phyloP scores from a whole-genome alignment of 2,329 filamentous ascomycete species.

The Corniculantispora saksenae region DNA sequence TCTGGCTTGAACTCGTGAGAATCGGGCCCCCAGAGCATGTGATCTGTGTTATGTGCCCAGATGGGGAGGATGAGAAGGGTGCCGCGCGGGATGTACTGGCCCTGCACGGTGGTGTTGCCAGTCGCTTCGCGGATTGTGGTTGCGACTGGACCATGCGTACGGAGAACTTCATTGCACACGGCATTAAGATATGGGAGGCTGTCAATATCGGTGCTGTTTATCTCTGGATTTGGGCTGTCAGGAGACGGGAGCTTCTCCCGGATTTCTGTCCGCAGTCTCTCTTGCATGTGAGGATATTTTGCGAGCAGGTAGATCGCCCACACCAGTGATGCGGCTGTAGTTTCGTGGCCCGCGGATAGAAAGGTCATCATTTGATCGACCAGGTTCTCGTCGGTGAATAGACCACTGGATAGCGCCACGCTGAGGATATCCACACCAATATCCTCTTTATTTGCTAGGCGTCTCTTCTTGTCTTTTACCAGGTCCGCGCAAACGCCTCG shows the following conservation, averaged over 20 bases:
- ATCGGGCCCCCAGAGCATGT: slow-evolving; percentile 37
- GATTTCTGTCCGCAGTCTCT: background rate
- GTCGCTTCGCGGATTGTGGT: slow-evolving; percentile 32
- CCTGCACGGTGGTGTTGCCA: slow-evolving; percentile 34
- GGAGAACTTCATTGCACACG: slow-evolving; percentile 52
- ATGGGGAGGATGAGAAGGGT: slow-evolving; percentile 35
- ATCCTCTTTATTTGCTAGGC: slow-evolving; percentile 25
- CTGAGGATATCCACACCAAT: slow-evolving; percentile 21
- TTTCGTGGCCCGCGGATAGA: slow-evolving; percentile 9
- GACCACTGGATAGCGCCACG: background rate
- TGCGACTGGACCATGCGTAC: slow-evolving; percentile 40
- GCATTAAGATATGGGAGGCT: slow-evolving; percentile 59
- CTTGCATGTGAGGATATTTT: background rate
- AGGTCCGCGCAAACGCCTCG: slow-evolving; percentile 17
- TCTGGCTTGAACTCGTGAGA: slow-evolving; percentile 38
- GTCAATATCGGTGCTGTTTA: background rate
- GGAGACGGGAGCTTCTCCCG: background rate
- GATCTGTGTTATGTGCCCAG: slow-evolving; percentile 32
- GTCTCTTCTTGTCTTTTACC: background rate
- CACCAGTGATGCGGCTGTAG: slow-evolving; percentile 1
- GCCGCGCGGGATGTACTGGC: slow-evolving; percentile 35
- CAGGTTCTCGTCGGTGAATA: slow-evolving; percentile 2
- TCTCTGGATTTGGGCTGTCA: background rate
- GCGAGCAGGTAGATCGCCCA: slow-evolving; percentile 7
- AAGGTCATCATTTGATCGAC: slow-evolving; percentile 13